phyloP scores from a whole-genome alignment of 2,329 filamentous ascomycete genomes.

The Stachybotrys chartarum region DNA sequence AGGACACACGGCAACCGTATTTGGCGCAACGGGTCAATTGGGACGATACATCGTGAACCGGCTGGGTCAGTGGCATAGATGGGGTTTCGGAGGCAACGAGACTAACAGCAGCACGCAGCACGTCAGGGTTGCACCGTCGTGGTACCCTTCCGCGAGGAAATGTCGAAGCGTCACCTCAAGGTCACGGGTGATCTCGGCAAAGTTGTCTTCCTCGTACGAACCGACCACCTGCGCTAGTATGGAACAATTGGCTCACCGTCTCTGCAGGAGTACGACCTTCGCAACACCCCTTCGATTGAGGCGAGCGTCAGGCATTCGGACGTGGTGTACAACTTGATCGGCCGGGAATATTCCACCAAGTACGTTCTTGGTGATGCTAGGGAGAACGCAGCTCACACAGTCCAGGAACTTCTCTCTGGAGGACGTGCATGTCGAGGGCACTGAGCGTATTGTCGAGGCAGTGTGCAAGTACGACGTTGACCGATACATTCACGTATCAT shows the following conservation, averaged over 20 bases:
- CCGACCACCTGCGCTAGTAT: not conserved
- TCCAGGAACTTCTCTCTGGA: constrained; percentile 82
- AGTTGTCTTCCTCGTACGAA: constrained; percentile 71
- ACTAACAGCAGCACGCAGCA: constrained; percentile 43
- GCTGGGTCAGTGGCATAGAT: constrained; percentile 49
- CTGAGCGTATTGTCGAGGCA: constrained; percentile 85
- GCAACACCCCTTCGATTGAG: constrained; percentile 91
- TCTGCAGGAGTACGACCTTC: constrained; percentile 79
- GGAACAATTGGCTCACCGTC: not conserved
- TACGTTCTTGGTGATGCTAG: constrained; percentile 23
- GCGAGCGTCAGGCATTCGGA: constrained; percentile 96
- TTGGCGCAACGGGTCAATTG: constrained; percentile 92
- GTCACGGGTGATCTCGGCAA: constrained; percentile 90
- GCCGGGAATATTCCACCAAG: constrained; percentile 95
- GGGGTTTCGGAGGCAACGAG: not conserved
- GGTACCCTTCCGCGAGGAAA: constrained; percentile 91
- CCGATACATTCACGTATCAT: constrained; percentile 93
- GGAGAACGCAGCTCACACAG: not conserved
- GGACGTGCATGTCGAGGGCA: constrained; percentile 89
- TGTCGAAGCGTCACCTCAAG: constrained; percentile 95
- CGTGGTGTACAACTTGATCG: constrained; percentile 93
- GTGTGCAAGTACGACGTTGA: constrained; percentile 98
- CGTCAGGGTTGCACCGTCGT: constrained; percentile 91
- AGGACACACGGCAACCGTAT: constrained; percentile 96
- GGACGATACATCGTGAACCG: constrained; percentile 97